Percentiles rank a stretch among this genome's conserved stretches.
These are phyloP conservation scores for Xylariales sp. DNA, from an alignment of 2,329 filamentous ascomycete genomes.

Conservation along the genomic window DNA sequence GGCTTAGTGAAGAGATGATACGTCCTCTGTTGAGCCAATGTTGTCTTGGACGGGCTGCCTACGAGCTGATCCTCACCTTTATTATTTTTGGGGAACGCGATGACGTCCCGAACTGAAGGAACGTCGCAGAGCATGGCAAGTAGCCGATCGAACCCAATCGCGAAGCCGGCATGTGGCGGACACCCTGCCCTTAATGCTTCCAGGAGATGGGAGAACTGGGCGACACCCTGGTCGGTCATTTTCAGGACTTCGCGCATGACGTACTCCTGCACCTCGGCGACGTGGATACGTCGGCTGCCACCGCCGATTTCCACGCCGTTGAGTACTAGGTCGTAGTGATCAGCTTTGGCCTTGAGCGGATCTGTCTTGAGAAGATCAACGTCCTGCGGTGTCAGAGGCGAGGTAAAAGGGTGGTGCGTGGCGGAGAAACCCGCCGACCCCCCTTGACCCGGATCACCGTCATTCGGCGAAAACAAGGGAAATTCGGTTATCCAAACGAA, in stretches of 20 bases:
- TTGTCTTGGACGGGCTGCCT: slow-evolving; percentile 68
- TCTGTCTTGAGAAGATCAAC: slow-evolving; percentile 78
- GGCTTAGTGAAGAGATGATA: slow-evolving; percentile 42
- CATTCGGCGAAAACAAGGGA: slow-evolving; percentile 85
- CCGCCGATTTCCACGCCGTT: slow-evolving; percentile 96
- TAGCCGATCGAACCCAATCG: slow-evolving; percentile 89
- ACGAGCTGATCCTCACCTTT: slow-evolving; percentile 89
- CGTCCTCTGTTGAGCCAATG: slow-evolving; percentile 40
- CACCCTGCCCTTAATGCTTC: slow-evolving; percentile 86
- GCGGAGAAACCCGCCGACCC: slow-evolving; percentile 83
- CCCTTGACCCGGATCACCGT: slow-evolving; percentile 78
- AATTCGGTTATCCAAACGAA: slow-evolving; percentile 93
- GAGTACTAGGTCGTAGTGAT: slow-evolving; percentile 95
- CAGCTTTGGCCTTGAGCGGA: slow-evolving; percentile 78
- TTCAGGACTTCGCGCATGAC: slow-evolving; percentile 85
- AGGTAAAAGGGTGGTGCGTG: slow-evolving; percentile 96
- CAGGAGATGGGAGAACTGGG: slow-evolving; percentile 86
- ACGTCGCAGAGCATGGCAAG: slow-evolving; percentile 82
- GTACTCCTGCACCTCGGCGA: slow-evolving; percentile 83
- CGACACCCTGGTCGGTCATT: slow-evolving; percentile 77
- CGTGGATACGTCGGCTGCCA: slow-evolving; percentile 91
- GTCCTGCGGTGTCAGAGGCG: slow-evolving; percentile 78
- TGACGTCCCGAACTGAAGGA: slow-evolving; percentile 87
- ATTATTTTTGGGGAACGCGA: slow-evolving; percentile 95
- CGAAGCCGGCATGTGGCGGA: slow-evolving; percentile 94